Percentiles rank a stretch among this genome's conserved stretches.
These are phyloP conservation scores for Conringia planisiliqua DNA, from an alignment of 345 rosid genomes.

Conservation along the genomic window DNA sequence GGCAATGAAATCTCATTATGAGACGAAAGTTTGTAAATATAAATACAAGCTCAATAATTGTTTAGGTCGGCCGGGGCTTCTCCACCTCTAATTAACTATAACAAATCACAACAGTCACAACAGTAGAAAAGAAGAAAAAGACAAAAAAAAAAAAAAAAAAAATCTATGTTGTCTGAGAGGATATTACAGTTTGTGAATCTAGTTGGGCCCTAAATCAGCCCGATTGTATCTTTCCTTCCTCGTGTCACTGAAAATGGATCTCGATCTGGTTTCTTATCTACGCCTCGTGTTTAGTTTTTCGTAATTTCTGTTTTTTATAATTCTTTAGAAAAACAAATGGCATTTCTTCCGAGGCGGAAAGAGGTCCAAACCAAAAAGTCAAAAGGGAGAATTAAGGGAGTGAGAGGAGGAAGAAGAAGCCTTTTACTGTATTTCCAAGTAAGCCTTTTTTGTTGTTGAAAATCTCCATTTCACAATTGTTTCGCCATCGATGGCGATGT, in stretches of 20 bases:
- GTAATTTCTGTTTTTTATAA: background rate
- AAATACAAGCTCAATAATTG: no score
- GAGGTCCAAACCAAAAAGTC: background rate
- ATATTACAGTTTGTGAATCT: no score
- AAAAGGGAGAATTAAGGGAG: background rate
- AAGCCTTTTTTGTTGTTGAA: background rate
- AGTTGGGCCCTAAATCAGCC: background rate
- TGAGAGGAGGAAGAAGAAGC: conserved; percentile 15
- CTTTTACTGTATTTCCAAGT: background rate
- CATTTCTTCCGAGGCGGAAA: background rate
- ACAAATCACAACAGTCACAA: no score
- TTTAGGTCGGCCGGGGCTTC: no score
- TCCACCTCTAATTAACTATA: no score
- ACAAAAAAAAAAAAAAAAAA: no score
- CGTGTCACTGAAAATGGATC: background rate
- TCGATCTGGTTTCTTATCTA: background rate
- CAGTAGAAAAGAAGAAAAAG: no score
- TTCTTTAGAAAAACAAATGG: background rate
- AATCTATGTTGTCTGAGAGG: no score
- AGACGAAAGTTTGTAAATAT: background rate
- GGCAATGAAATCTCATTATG: background rate
- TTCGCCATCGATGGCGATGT: background rate
- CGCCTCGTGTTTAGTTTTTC: background rate
- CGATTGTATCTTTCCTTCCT: background rate
- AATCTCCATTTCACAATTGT: background rate